Conservation (phyloP, 106 monocot genomes). For the Vanilla planifolia region DNA sequence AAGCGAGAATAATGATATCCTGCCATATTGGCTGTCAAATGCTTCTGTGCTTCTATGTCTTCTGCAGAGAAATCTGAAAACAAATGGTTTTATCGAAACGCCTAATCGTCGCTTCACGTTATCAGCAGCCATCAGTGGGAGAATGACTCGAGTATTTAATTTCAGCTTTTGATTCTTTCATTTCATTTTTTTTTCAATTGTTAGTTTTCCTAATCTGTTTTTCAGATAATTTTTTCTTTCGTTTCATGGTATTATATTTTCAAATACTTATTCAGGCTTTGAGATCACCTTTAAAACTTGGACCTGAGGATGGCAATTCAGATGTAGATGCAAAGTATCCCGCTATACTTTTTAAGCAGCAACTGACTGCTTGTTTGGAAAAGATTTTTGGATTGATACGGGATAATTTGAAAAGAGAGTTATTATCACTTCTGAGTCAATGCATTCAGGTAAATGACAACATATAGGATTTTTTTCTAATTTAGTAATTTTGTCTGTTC, state of each 20-base stretch:
- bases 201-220: neutral
- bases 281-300: slow-evolving; percentile 55
- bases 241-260: neutral
- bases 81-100: slow-evolving; percentile 72
- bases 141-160: slow-evolving; percentile 23
- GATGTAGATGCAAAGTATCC: slow-evolving; percentile 90
- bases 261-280: slow-evolving; percentile 23
- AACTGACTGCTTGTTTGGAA: slow-evolving; percentile 81
- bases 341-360: slow-evolving; percentile 92
- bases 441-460: slow-evolving; percentile 81
- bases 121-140: slow-evolving; percentile 42
- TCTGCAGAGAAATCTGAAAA: slow-evolving; percentile 74
- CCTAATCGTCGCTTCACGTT: slow-evolving; percentile 48
- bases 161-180: neutral
- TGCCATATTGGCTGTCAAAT: slow-evolving; percentile 96
- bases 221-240: neutral
- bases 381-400: slow-evolving; percentile 92
- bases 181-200: neutral
- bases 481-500: too few species aligned
- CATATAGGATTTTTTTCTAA: neutral
- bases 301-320: slow-evolving; percentile 40
- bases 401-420: slow-evolving; percentile 89
- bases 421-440: slow-evolving; percentile 62
- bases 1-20: slow-evolving; percentile 33
- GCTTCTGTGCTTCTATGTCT: slow-evolving; percentile 84